Percentiles rank a stretch among this genome's conserved stretches.
These are phyloP conservation scores for Dryas octopetala DNA, from an alignment of 306 rosid species.

Conservation along the genomic window DNA sequence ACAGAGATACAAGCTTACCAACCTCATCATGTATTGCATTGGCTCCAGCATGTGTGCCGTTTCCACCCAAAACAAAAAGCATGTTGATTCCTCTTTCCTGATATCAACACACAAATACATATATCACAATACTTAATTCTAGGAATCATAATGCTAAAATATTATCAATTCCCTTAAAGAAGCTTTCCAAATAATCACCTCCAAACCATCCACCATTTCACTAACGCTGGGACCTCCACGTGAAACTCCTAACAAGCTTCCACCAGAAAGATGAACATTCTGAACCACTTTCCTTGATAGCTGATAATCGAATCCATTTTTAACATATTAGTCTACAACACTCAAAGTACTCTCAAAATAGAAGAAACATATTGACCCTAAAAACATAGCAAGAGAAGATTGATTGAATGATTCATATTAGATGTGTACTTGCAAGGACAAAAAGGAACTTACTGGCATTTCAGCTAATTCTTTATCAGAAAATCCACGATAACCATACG, in stretches of 20 bases:
- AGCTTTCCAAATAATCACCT: slow-evolving; percentile 44
- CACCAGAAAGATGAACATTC: slow-evolving; percentile 98
- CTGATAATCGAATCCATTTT: slow-evolving; percentile 46
- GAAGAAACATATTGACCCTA: slow-evolving; percentile 15
- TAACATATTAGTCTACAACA: slow-evolving; percentile 24
- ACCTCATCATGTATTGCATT: slow-evolving; percentile 94
- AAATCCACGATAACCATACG: slow-evolving; percentile 96
- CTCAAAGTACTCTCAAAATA: not conserved
- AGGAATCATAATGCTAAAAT: slow-evolving; percentile 21
- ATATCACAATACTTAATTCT: slow-evolving; percentile 16
- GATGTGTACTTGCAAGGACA: slow-evolving; percentile 24
- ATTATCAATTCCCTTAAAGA: slow-evolving; percentile 13
- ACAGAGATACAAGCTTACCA: slow-evolving; percentile 24
- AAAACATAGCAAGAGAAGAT: not conserved
- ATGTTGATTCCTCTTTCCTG: slow-evolving; percentile 94
- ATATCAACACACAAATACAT: slow-evolving; percentile 26
- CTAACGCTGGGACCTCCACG: slow-evolving; percentile 83
- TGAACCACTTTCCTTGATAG: slow-evolving; percentile 90
- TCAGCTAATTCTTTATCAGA: slow-evolving; percentile 75
- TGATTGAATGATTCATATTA: slow-evolving; percentile 4
- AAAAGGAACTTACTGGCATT: slow-evolving; percentile 56
- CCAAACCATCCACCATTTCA: slow-evolving; percentile 78
- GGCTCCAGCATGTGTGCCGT: slow-evolving; percentile 99
- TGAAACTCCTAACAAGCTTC: slow-evolving; percentile 97
- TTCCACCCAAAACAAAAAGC: slow-evolving; percentile 98